phyloP scores from a whole-genome alignment of 1,139 yeast genomes.

The Geotrichum australiense region DNA sequence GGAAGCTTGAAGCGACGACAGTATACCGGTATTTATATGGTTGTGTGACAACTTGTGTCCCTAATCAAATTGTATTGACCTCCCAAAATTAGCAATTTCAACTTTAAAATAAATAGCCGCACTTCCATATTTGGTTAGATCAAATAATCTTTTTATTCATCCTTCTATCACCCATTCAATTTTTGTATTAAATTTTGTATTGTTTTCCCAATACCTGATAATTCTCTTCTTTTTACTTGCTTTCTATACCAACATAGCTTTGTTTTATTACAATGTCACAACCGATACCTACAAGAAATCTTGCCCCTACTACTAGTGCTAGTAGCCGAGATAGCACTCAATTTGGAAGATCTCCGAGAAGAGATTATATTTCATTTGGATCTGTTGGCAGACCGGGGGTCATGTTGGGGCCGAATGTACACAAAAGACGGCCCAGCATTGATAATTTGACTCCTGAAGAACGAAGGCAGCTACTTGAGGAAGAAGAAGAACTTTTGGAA shows the following conservation, averaged over 20 bases:
- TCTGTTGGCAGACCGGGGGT: constrained; percentile 20
- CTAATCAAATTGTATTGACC: no score
- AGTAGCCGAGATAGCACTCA: constrained; percentile 6
- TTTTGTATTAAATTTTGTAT: no score
- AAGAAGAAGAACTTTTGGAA: constrained; percentile 17
- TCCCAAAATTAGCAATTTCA: no score
- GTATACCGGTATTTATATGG: no score
- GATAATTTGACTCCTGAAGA: constrained; percentile 12
- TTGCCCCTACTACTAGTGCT: not conserved
- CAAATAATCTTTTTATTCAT: no score
- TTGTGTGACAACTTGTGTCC: no score
- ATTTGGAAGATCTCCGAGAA: constrained; percentile 17
- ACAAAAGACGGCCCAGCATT: constrained; percentile 8
- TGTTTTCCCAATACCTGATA: no score
- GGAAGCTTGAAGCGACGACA: no score
- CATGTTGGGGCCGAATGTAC: constrained; percentile 9
- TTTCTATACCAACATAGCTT: not conserved
- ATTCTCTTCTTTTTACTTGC: not conserved
- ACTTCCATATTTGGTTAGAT: no score
- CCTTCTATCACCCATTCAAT: no score
- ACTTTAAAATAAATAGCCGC: no score
- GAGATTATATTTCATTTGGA: constrained; percentile 19
- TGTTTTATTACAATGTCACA: not conserved
- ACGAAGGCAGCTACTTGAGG: constrained; percentile 15
- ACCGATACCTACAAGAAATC: constrained; percentile 5